Evolutionary conservation across 805 yeast species (phyloP), one percentile per base, ranked within the genome.

Genomic region (Candida krabiensis): DNA sequence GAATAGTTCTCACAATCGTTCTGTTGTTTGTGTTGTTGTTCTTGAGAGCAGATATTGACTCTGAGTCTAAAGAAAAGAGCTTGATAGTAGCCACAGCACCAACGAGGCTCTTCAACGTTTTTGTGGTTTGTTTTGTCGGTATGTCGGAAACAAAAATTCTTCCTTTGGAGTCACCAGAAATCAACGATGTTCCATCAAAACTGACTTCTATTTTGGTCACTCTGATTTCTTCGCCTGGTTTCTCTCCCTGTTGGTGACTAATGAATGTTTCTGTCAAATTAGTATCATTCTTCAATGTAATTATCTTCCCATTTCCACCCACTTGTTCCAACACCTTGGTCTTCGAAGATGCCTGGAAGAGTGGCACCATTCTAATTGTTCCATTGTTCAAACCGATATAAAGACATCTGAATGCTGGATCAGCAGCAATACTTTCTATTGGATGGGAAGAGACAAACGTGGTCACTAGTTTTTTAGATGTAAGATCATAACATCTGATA

Each of bases 111-210:
- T 67, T 73, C 45, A 80, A 65, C n/a, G 76, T 71, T 53, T 77
- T 80, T 19, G 77, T 66, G 13, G 80, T 77, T 60, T 85, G 93
- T 53, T 76, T 80, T 1, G 91, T 79, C 12, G 70, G 74, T 5
- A 81, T 68, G 59, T 91, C 97, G 50, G 82, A 73, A 1, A 81
- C 70, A 28, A 75, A 73, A 2, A 86, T 77, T 19, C 75, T 69
- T 1, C 97, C 97, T n/a, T 50, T 53, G 0, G 71, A 59, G 55
- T 86, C 95, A 24, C 96, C 97, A 5, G 88, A 76, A 3, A 84
- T 65, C 5, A 90, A 52, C 25, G 67, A 59, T 13, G 90, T 77
- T 4, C 91, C 96, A 56, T 90, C 97, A 53, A 84, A 64, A 5
- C 89, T 79, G 2, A 86, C 60, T 2, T 66, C 68, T 35, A 89